Evolutionary conservation across 495 filamentous ascomycete species (phyloP), one percentile per base, ranked within the genome.

Genomic region (Tuber magnatum): DNA sequence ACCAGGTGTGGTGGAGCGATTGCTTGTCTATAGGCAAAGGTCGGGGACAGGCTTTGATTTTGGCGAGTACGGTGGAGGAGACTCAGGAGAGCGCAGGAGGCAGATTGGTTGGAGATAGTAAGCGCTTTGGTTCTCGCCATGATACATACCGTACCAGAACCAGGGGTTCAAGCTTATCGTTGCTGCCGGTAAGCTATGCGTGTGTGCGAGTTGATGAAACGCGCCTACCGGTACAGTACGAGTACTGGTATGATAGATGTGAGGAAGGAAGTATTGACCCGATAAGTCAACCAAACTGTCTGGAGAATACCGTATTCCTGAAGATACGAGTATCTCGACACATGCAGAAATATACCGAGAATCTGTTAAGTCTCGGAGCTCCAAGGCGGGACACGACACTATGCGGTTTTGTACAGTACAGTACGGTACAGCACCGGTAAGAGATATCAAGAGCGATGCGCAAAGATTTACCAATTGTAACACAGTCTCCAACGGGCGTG

Each of bases 71-170:
- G 7, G 3, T 40, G 3, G 39, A 40, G 39, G 2, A 40, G 39
- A n/a, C 7, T 2, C 3, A 32, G 39, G 70, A 10, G 70, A 14
- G 44, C 7, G 70, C 39, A 9, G 8, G 35, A 48, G 68, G 73
- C n/a, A 28, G 73, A 44, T 74, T 40, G 38, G 40, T 38, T 72
- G 68, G 73, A 12, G 48, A 32, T 32, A 65, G 28, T 74, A 40
- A 69, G 35, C 73, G 14, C 32, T 75, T 68, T 48, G 22, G n/a
- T 61, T 61, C 9, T 28, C n/a, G 48, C 48, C 22, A 61, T 61
- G 51, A 61, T 32, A 28, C 48, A 6, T 48, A 44, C 14, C 2
- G 14, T 44, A 44, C 43, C 43, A 3, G 43, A 20, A 46, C 43
- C 43, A 46, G 16, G 8, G 43, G 18, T 46, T 7, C 39, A 7